Evolutionary conservation across 345 rosid species (phyloP), one percentile per base, ranked within the genome.

Genomic region (Limnanthes douglasii): DNA sequence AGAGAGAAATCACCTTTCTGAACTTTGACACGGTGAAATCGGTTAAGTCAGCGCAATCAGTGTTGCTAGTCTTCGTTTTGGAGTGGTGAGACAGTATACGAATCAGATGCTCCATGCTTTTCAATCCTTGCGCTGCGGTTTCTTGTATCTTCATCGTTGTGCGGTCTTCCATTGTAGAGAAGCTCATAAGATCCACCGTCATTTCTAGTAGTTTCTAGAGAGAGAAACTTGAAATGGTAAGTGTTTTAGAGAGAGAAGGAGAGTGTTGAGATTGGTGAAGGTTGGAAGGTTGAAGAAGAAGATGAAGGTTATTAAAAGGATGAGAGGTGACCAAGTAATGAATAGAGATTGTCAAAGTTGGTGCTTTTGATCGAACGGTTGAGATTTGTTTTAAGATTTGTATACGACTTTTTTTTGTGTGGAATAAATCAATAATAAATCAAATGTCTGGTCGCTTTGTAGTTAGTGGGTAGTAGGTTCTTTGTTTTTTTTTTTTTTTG

Each of bases 61-160:
- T 56, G 57, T 26, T 58, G 25, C 39, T 11, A 15, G 29, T 43
- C 25, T 48, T 33, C 11, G 38, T 28, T 3, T 47, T 22, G 11
- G 77, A 49, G 15, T 55, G 81, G 34, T 53, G 61, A 32, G 92
- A 72, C 56, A 83, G 68, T 34, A 74, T 39, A 10, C 75, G 72
- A 37, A 83, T 76, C 45, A 83, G 60, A 43, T 74, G 72, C 14
- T 76, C 92, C 90, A 84, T 84, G 56, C 93, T 64, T 60, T 76
- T 58, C 45, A 88, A 34, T 0, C 97, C 97, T 45, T 83, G 95
- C 0, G 86, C 41, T 21, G 95, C 86, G 21, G 95, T 93, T 32
- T 83, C 94, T 15, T 77, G 80, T 2, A 88, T 72, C n/a, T n/a
- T n/a, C n/a, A n/a, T n/a, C 7, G 95, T 86, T 53, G 32, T 63